These are phyloP conservation scores for Bruguiera sexangula DNA, from an alignment of 345 rosid species.

Conservation along the genomic window DNA sequence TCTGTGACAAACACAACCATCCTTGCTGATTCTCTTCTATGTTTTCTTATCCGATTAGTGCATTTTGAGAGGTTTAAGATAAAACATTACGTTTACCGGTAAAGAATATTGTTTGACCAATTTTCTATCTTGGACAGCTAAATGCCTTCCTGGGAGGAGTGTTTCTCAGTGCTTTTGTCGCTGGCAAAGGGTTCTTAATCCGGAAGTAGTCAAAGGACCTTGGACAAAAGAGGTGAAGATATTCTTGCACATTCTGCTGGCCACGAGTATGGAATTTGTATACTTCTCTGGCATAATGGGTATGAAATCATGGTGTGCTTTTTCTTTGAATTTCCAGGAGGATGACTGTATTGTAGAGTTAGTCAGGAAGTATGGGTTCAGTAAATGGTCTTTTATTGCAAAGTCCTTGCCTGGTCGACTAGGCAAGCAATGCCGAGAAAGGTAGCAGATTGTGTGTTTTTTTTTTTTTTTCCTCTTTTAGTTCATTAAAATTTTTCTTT, in stretches of 20 bases:
- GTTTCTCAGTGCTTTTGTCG: constrained; percentile 33
- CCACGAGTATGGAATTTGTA: background rate
- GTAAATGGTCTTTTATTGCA: constrained; percentile 31
- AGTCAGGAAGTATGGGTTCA: constrained; percentile 14
- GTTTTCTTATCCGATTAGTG: background rate
- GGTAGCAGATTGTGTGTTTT: constrained; percentile 1
- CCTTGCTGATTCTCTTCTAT: background rate
- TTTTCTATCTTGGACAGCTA: constrained; percentile 19
- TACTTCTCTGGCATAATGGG: background rate
- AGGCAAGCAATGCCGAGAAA: constrained; percentile 33
- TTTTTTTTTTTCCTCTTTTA: background rate
- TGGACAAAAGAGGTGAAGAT: constrained; percentile 32
- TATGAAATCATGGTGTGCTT: background rate
- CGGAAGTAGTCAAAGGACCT: constrained; percentile 23
- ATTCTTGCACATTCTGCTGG: background rate
- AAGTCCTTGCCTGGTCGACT: constrained; percentile 26
- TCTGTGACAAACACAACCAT: background rate
- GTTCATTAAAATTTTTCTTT: background rate
- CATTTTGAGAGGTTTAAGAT: background rate
- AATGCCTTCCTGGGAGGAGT: constrained; percentile 23
- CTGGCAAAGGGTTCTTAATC: constrained; percentile 31
- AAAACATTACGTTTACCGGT: background rate
- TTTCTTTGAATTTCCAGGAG: constrained; percentile 21
- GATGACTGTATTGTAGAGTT: constrained; percentile 19
- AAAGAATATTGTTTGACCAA: background rate